A percentile compares a stretch with the other conserved stretches of the same genome.
Conservation (phyloP, 192 early-diverging fungal species). For the Coemansia aciculifera region DNA sequence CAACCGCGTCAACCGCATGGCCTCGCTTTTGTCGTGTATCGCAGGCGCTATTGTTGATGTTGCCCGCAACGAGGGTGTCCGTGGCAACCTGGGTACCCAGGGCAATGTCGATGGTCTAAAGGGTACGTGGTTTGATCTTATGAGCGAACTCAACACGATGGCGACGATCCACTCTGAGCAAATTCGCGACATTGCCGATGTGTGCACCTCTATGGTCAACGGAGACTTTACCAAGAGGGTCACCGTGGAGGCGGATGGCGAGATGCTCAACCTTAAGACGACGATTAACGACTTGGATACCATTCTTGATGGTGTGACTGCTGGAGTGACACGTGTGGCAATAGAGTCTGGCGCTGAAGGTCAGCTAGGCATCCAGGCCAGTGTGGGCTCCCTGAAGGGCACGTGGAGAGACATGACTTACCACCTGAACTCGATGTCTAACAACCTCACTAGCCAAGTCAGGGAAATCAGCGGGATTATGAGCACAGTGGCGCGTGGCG, state of each 20-base stretch:
- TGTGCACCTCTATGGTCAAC: conserved; percentile 62
- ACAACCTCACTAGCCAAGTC: conserved; percentile 68
- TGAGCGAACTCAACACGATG: conserved; percentile 66
- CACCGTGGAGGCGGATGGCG: conserved; percentile 59
- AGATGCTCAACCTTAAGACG: conserved; percentile 65
- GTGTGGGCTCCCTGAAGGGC: conserved; percentile 56
- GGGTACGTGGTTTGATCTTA: conserved; percentile 68
- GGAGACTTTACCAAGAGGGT: conserved; percentile 63
- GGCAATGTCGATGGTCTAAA: conserved; percentile 60
- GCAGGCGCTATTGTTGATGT: conserved; percentile 66
- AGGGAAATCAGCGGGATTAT: conserved; percentile 67
- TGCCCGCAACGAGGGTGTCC: conserved; percentile 67
- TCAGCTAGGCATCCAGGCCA: conserved; percentile 11
- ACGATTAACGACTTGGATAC: conserved; percentile 69
- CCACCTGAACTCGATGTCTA: conserved; percentile 70
- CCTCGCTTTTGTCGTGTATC: conserved; percentile 48
- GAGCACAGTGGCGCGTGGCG: conserved; percentile 65
- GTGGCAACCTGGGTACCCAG: conserved; percentile 68
- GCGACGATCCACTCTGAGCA: conserved; percentile 66
- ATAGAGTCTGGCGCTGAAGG: conserved; percentile 50
- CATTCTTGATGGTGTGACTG: conserved; percentile 57
- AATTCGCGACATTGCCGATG: conserved; percentile 63
- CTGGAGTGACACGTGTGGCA: conserved; percentile 60
- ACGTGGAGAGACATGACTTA: conserved; percentile 69
- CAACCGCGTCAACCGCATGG: conserved; percentile 55